Evolutionary conservation across 2,329 filamentous ascomycete genomes (phyloP), one percentile per base, ranked within the genome.

Genomic region (Magnaporthiopsis rhizophila): DNA sequence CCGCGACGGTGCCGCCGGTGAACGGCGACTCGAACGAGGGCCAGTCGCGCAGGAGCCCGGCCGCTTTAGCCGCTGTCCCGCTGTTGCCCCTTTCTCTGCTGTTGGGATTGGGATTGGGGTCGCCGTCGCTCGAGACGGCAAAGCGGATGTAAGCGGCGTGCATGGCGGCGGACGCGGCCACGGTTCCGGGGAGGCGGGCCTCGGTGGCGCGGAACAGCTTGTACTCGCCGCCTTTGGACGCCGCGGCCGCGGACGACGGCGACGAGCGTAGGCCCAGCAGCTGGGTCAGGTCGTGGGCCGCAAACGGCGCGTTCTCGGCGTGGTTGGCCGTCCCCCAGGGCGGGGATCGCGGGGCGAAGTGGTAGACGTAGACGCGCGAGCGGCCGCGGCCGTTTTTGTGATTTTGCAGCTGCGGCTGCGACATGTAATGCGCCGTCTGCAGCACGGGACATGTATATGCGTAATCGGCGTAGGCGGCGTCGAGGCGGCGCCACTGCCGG

Each of bases 401-500:
- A 11, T 18, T 6, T 24, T 18, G 57, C 58, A 66, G 67, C 9
- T 30, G 57, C 26, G 30, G 57, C 58, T 66, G 67, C 11, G 76
- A 75, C 32, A 78, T 74, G 34, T 77, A 78, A 64, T 82, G 76
- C 0, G 83, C 85, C 0, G 83, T 85, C 71, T 88, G 84, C 3
- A 87, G 76, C 0, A 89, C 84, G 0, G 87, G 86, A 28, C 83
- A 84, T 61, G 87, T 83, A 69, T 89, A 89, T 0, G 85, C 86
- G 69, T 86, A 89, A 69, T 89, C 83, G 0, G 80, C 83, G 71
- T 89, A 89, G 0, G 84, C 84, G 12, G 83, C 82, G 68, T 86
- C 83, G 3, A 87, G 74, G 2, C 86, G 79, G 62, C 79, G 78
- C 75, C 82, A 88, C 71, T 88, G 83, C 6, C 75, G 67, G 1